Base-by-base conservation (phyloP, 2,329 filamentous ascomycete species). In the Penicillium olsonii region DNA sequence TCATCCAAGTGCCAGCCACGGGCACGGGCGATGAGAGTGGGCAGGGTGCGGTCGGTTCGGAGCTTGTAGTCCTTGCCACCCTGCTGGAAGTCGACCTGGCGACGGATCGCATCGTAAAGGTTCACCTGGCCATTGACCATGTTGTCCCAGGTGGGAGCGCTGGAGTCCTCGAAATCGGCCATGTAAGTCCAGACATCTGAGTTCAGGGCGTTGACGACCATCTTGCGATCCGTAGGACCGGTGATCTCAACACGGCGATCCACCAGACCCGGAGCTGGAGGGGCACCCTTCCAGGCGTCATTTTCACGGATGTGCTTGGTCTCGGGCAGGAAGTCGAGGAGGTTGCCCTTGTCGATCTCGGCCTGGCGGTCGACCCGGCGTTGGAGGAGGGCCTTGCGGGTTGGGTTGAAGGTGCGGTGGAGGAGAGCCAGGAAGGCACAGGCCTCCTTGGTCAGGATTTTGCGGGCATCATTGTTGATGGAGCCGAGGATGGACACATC, bases 111-210 rank as follows among this genome's bases (percentile, higher is more conserved):
- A 66, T 97, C 94, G 78, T 96, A 95, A 50, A 99, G 83, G 79
- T 97, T 99, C 61, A 96, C 86, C 76, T 99, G 94, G 56, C 94
- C 94, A 63, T 94, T 95, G 78, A 97, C 87, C 92, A 97, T 97
- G 79, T 97, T 97, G 61, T 96, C 91, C 94, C 94, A 99, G 37
- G 94, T 96, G 19, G 94, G 94, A 19, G 94, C 92, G 67, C 83
- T 94, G 6, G 94, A 96, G 73, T 97, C 92, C 77, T 99, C 94
- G 61, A 99, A 95, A 75, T 99, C 94, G 40, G 94, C 94, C 94
- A 99, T 99, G 68, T 97, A 99, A 48, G 92, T 97, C 87, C 89
- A 97, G 19, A 97, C 94, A 66, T 97, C 84, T 38, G 92, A 87
- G 74, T 97, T 99, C 70, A 97, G 70, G 9, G 94, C 94, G 72